A percentile compares a stretch with the other conserved stretches of the same genome.
These are phyloP conservation scores for Microcyclospora tardicrescens DNA, from an alignment of 2,329 filamentous ascomycete genomes.

Conservation along the genomic window DNA sequence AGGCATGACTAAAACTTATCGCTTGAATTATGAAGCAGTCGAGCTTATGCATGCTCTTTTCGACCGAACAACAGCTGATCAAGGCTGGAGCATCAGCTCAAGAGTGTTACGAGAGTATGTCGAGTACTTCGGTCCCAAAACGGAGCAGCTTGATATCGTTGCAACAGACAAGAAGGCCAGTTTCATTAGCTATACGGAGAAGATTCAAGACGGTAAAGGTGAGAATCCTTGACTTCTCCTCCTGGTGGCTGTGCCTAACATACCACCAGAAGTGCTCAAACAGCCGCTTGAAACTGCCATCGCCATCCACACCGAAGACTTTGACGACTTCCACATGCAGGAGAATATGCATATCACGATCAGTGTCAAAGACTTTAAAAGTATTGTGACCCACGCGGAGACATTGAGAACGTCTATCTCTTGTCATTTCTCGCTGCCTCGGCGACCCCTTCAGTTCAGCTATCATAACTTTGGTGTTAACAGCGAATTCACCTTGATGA, in stretches of 20 bases:
- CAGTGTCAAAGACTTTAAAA: conserved; percentile 71
- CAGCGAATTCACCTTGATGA: conserved; percentile 74
- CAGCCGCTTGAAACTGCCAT: conserved; percentile 72
- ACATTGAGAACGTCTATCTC: conserved; percentile 53
- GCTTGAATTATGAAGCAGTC: conserved; percentile 59
- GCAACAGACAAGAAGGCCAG: conserved; percentile 56
- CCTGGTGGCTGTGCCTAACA: conserved; percentile 4
- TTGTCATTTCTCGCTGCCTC: conserved; percentile 58
- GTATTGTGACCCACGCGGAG: conserved; percentile 63
- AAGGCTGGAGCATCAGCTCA: conserved; percentile 61
- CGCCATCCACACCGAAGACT: conserved; percentile 62
- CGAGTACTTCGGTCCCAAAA: conserved; percentile 68
- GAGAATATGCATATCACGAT: conserved; percentile 67
- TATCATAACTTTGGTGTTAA: conserved; percentile 56
- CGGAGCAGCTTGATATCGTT: conserved; percentile 69
- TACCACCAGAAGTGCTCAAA: conserved; percentile 52
- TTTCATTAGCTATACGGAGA: conserved; percentile 73
- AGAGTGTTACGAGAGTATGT: conserved; percentile 60
- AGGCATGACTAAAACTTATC: conserved; percentile 66
- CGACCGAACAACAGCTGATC: conserved; percentile 49
- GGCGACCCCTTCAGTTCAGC: conserved; percentile 57
- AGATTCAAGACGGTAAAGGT: conserved; percentile 56
- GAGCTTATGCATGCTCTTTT: conserved; percentile 69
- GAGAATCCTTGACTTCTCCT: conserved; percentile 6
- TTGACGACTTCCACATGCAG: conserved; percentile 61